Conservation (phyloP, 495 filamentous ascomycete genomes). For the Talaromyces wortmannii region DNA sequence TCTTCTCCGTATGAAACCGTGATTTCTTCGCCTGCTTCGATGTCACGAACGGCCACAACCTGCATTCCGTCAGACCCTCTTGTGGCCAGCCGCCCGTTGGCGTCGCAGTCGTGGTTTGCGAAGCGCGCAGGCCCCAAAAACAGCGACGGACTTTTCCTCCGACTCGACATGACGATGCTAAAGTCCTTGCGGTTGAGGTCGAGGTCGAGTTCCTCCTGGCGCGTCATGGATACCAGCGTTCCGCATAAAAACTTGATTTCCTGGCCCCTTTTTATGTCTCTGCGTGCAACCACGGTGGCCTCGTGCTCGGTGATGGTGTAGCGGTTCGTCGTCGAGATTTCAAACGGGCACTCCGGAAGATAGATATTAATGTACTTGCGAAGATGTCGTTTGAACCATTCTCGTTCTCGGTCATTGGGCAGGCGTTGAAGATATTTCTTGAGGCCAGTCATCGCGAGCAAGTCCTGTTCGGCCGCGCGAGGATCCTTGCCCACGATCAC, state of each 20-base stretch:
- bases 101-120: conserved; percentile 93
- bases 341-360: conserved; percentile 85
- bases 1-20: conserved; percentile 92
- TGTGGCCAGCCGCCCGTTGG: conserved; percentile 82
- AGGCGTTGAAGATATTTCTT: conserved; percentile 60
- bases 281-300: conserved; percentile 79
- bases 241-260: conserved; percentile 85
- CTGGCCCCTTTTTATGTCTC: conserved; percentile 69
- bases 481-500: conserved; percentile 71
- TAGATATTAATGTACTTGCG: conserved; percentile 91
- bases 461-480: conserved; percentile 57
- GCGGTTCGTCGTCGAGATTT: conserved; percentile 89
- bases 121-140: conserved; percentile 95
- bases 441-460: conserved; percentile 68
- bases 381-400: conserved; percentile 81
- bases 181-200: conserved; percentile 80
- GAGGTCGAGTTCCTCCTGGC: conserved; percentile 79
- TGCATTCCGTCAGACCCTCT: conserved; percentile 80
- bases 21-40: conserved; percentile 86
- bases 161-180: conserved; percentile 88
- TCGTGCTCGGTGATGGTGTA: conserved; percentile 90
- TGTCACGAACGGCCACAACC: conserved; percentile 71
- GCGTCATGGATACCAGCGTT: conserved; percentile 82
- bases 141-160: conserved; percentile 78
- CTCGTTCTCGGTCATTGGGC: conserved; percentile 69